These are phyloP conservation scores for Penicillium olsonii DNA, from an alignment of 2,329 filamentous ascomycete genomes.

Conservation along the genomic window DNA sequence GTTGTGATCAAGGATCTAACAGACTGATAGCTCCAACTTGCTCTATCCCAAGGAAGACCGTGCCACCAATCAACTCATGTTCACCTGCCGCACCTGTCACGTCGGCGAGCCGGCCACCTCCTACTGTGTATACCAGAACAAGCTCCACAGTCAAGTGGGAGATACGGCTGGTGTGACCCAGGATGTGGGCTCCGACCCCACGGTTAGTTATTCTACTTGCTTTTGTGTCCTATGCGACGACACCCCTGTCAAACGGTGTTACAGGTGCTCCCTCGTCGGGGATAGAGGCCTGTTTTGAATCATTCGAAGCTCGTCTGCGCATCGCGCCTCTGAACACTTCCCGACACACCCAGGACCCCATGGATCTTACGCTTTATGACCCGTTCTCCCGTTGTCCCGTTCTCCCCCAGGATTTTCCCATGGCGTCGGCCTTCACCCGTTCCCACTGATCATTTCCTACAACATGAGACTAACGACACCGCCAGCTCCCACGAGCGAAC, in stretches of 20 bases:
- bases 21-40: slow-evolving; percentile 75
- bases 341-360: no score
- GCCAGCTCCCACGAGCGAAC: slow-evolving; percentile 84
- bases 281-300: slow-evolving; percentile 13
- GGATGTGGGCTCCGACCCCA: slow-evolving; percentile 96
- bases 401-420: background rate
- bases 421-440: background rate
- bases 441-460: slow-evolving; percentile 12
- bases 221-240: slow-evolving; percentile 62
- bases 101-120: slow-evolving; percentile 85
- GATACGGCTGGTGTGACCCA: slow-evolving; percentile 97
- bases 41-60: slow-evolving; percentile 96
- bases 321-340: no score
- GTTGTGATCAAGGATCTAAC: slow-evolving; percentile 23
- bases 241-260: slow-evolving; percentile 54
- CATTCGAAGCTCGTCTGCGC: background rate
- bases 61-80: slow-evolving; percentile 79
- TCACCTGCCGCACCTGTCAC: slow-evolving; percentile 92
- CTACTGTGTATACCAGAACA: slow-evolving; percentile 92
- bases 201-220: slow-evolving; percentile 71
- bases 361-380: background rate
- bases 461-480: slow-evolving; percentile 34
- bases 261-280: slow-evolving; percentile 48
- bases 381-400: no score
- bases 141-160: slow-evolving; percentile 85